phyloP scores from a whole-genome alignment of 768 basidiomycete genomes.

The Pisolithus tinctorius region DNA sequence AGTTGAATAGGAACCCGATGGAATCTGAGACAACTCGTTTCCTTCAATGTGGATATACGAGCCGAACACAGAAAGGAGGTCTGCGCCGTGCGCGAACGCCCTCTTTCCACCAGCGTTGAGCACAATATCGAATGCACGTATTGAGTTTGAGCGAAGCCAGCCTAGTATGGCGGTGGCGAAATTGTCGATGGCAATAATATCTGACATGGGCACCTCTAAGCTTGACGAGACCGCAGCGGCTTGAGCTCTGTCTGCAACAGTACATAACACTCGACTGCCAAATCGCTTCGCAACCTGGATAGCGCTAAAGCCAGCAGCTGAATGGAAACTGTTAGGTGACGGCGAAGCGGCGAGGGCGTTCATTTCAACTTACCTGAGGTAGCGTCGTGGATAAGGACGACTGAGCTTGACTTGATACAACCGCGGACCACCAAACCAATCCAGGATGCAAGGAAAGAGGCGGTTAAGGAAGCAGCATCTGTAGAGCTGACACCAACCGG shows the following conservation, averaged over 20 bases:
- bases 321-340: not conserved
- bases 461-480: slow-evolving; percentile 18
- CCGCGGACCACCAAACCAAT: slow-evolving; percentile 17
- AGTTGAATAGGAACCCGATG: slow-evolving; percentile 10
- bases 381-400: slow-evolving; percentile 21
- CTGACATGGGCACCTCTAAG: slow-evolving; percentile 6
- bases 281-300: slow-evolving; percentile 21
- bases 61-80: slow-evolving; percentile 20
- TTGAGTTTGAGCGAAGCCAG: slow-evolving; percentile 11
- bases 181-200: slow-evolving; percentile 9
- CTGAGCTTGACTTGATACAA: slow-evolving; percentile 15
- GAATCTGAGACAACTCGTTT: slow-evolving; percentile 10
- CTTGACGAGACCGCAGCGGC: slow-evolving; percentile 9
- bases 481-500: slow-evolving; percentile 7
- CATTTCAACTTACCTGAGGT: slow-evolving; percentile 13
- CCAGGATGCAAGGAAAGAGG: slow-evolving; percentile 21
- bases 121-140: slow-evolving; percentile 17
- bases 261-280: slow-evolving; percentile 14
- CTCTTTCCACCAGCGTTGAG: slow-evolving; percentile 17
- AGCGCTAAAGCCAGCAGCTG: slow-evolving; percentile 20
- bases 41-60: slow-evolving; percentile 19
- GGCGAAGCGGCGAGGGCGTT: not conserved
- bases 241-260: slow-evolving; percentile 13
- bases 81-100: slow-evolving; percentile 10
- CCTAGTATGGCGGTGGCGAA: slow-evolving; percentile 2